Evolutionary conservation across 495 filamentous ascomycete genomes (phyloP), one percentile per base, ranked within the genome.

Genomic region (Oidiodendron maius): DNA sequence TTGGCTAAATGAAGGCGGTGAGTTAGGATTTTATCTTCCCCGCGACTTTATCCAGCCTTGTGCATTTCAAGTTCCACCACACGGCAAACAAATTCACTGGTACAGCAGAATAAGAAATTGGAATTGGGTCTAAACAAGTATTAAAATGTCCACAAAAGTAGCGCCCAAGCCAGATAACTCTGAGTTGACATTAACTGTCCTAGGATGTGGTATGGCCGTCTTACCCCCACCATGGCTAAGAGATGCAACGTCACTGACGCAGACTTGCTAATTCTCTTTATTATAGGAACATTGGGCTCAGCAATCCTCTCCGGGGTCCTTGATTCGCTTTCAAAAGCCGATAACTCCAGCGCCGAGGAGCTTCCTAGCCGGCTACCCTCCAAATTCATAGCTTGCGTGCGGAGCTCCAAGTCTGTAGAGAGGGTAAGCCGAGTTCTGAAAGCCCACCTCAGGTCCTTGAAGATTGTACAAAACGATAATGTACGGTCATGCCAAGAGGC

Each of bases 251-350:
- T n/a, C n/a, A n/a, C n/a, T n/a, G n/a, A n/a, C n/a, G n/a, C n/a
- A n/a, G n/a, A 40, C 17, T 40, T 40, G 12, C 38, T 40, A 20
- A 30, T 30, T 30, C 26, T 30, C 12, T 30, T 30, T 12, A 22
- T 21, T 70, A 17, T 28, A 77, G 87, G 88, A 44, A 91, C 86
- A 17, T 82, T 94, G 77, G 89, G 88, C 39, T 84, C 87, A 37
- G 85, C 88, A 28, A 89, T 94, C 55, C 77, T 93, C 40, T 86
- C 81, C 4, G 88, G 88, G 39, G 87, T 94, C 55, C 79, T 91
- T 41, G 63, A 74, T 44, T 83, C 85, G 13, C 70, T 91, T 26
- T 57, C 69, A 35, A 67, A 74, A 34, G 75, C 74, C 30, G 69
- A 70, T 15, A 69, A 72, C 8, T 80, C 77, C 0, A 71, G 77